These are phyloP conservation scores for Wickerhamomyces sp. DNA, from an alignment of 1,139 yeast genomes.

Conservation along the genomic window DNA sequence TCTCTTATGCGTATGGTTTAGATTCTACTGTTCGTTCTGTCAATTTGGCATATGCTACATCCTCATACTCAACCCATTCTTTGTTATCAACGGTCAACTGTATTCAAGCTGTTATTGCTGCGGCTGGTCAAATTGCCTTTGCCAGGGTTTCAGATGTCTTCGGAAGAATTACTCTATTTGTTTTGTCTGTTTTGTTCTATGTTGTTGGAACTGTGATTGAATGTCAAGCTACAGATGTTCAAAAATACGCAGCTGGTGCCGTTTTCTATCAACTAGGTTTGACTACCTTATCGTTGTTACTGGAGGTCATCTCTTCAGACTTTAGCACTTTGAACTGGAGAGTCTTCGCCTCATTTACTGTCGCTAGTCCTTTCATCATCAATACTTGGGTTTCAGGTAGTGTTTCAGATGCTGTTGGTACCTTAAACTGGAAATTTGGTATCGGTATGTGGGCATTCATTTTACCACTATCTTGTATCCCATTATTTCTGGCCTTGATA, in stretches of 20 bases:
- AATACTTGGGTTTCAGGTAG: conserved; percentile 70
- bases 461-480: conserved; percentile 55
- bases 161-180: conserved; percentile 55
- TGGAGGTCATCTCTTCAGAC: conserved; percentile 58
- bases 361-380: conserved; percentile 64
- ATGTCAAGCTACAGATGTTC: conserved; percentile 54
- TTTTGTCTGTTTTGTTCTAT: conserved; percentile 52
- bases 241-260: conserved; percentile 65
- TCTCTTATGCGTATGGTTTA: conserved; percentile 59
- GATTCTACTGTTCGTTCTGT: conserved; percentile 48
- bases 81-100: conserved; percentile 58
- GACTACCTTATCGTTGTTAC: conserved; percentile 50
- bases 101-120: conserved; percentile 57
- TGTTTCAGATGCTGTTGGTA: conserved; percentile 33
- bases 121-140: conserved; percentile 65
- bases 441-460: conserved; percentile 76
- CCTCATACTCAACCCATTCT: conserved; percentile 49
- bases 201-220: conserved; percentile 63
- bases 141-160: conserved; percentile 65
- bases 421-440: conserved; percentile 54
- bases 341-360: conserved; percentile 51
- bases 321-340: conserved; percentile 65
- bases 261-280: conserved; percentile 65
- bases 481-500: conserved; percentile 42
- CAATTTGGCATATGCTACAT: conserved; percentile 49